Evolutionary conservation across 805 yeast species (phyloP).

Genomic region (Barnettozyma pratensis): DNA sequence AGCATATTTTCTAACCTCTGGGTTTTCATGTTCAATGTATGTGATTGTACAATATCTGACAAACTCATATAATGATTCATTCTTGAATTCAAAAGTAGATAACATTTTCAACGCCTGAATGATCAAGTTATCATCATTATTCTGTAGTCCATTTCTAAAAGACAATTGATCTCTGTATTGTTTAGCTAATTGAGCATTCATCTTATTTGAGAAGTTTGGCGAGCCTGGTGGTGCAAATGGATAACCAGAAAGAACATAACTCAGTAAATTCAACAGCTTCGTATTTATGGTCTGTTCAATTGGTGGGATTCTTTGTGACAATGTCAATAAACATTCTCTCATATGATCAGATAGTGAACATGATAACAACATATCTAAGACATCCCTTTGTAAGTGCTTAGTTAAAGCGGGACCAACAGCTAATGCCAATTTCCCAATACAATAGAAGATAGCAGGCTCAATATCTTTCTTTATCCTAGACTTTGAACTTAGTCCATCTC

Average conservation of each 20-base stretch:
- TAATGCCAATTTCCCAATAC: conserved; percentile 77
- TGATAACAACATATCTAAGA: conserved; percentile 70
- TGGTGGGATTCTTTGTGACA: conserved; percentile 74
- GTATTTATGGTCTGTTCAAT: conserved; percentile 68
- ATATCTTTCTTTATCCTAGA: conserved; percentile 60
- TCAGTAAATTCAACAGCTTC: conserved; percentile 63
- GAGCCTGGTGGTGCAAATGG: conserved; percentile 82
- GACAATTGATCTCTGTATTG: conserved; percentile 74
- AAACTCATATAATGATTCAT: conserved; percentile 77
- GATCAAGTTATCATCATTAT: conserved; percentile 44
- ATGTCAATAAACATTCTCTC: conserved; percentile 65
- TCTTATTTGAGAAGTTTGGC: conserved; percentile 49
- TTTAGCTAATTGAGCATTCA: conserved; percentile 62
- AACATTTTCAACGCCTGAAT: conserved; percentile 78
- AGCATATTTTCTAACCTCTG: conserved; percentile 78
- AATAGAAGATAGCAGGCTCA: conserved; percentile 82
- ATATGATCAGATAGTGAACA: conserved; percentile 83
- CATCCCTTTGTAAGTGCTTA: conserved; percentile 77
- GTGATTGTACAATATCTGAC: conserved; percentile 79
- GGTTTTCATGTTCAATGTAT: conserved; percentile 75
- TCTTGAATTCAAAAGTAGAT: conserved; percentile 66
- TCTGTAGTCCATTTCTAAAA: conserved; percentile 56
- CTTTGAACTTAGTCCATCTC: conserved; percentile 62
- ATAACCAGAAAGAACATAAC: conserved; percentile 75
- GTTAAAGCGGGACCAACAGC: conserved; percentile 94